Evolutionary conservation across 441 rosid genomes (phyloP), one percentile per base, ranked within the genome.

Genomic region (Biscutella laevigata): DNA sequence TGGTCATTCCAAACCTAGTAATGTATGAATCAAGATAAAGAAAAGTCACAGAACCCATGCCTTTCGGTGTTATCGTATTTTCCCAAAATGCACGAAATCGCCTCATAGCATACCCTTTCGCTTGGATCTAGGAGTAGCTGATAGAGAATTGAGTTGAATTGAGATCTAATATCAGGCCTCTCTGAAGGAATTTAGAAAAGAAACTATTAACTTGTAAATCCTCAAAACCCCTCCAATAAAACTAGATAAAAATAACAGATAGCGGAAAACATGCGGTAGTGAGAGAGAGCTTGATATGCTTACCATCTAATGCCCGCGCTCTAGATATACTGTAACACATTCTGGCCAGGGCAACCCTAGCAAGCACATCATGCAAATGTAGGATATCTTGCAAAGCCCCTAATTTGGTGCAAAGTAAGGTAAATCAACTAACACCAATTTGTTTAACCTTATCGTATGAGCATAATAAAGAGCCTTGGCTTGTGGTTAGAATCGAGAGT

Each of bases 331-430:
- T 59, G 69, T 94, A 92, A 68, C 99, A 89, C 66, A 94, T 71
- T 77, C 79, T 89, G 70, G 96, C 96, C 67, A 94, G 76, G 59
- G 97, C 68, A 55, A 94, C 95, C 81, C 99, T 82, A 42, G 99
- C 99, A 62, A 94, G 96, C 59, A 94, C 99, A 71, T 94, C 99
- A 71, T 89, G 95, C 77, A 94, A 78, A 78, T 94, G 99, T 60
- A 94, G 97, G 64, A 94, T 88, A 77, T 94, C 99, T 69, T 83
- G 97, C 86, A 94, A 73, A 52, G 97, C 95, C 65, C 99, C 99
- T 94, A 82, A 60, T 73, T 61, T 69, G 65, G 35, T 33, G 61
- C 13, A 68, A 30, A 17, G 48, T 35, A 30, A 69, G 72, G 45
- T 36, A 46, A 54, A 58, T 47, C 29, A 64, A 54, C 65, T 25